These are phyloP conservation scores for Leucaena leucocephala DNA, from an alignment of 306 rosid species.

Conservation along the genomic window DNA sequence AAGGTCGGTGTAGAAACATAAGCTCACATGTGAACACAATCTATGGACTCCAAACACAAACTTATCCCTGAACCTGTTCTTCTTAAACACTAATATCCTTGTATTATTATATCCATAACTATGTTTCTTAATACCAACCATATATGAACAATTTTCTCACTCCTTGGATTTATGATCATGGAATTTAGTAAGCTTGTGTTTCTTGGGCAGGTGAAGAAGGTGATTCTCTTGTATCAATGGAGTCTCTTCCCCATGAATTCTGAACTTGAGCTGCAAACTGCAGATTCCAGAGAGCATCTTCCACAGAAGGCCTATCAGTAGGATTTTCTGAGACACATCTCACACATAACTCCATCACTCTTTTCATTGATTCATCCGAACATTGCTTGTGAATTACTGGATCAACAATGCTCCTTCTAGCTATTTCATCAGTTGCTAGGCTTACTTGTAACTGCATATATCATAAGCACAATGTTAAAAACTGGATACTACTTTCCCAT, in stretches of 20 bases:
- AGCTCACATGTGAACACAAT: not conserved
- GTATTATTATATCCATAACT: not conserved
- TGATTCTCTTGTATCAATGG: constrained; percentile 47
- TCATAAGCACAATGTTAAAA: constrained; percentile 5
- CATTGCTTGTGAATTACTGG: constrained; percentile 82
- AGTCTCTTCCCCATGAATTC: constrained; percentile 56
- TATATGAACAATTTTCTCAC: not conserved
- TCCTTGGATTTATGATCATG: not conserved
- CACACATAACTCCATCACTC: constrained; percentile 84
- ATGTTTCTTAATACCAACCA: not conserved
- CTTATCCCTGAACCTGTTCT: not conserved
- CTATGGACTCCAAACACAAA: not conserved
- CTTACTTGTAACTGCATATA: constrained; percentile 72
- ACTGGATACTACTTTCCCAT: not conserved
- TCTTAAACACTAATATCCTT: not conserved
- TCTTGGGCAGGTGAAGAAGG: constrained; percentile 45
- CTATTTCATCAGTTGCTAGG: constrained; percentile 66
- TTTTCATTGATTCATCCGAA: constrained; percentile 74
- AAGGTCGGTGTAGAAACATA: not conserved
- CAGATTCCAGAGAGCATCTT: constrained; percentile 92
- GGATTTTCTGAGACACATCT: constrained; percentile 69
- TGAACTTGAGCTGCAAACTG: constrained; percentile 95
- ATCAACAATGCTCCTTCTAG: constrained; percentile 79
- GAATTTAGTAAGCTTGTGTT: not conserved
- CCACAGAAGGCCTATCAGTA: constrained; percentile 76